These are phyloP conservation scores for Neurospora sp. DNA, from an alignment of 495 filamentous ascomycete genomes.

Conservation along the genomic window DNA sequence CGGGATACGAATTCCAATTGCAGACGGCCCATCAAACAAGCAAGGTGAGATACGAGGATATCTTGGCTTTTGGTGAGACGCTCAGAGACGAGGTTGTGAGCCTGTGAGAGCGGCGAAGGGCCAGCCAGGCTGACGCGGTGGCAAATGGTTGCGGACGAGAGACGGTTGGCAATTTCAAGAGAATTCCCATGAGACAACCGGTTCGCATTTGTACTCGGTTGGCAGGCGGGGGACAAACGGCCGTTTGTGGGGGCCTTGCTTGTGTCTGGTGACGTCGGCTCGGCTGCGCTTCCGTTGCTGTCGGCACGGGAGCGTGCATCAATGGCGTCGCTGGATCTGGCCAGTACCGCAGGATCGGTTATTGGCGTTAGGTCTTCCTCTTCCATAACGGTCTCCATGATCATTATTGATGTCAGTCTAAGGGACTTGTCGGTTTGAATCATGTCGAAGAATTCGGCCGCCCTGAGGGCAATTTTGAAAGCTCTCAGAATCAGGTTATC, in stretches of 20 bases:
- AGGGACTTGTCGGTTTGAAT: slow-evolving; percentile 59
- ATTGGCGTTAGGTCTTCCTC: slow-evolving; percentile 60
- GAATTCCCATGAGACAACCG: slow-evolving; percentile 28
- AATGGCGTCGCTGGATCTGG: slow-evolving; percentile 16
- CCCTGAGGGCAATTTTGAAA: slow-evolving; percentile 86
- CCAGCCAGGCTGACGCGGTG: slow-evolving; percentile 44
- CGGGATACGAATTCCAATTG: slow-evolving; percentile 84
- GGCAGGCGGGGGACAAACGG: slow-evolving; percentile 34
- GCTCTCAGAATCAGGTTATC: slow-evolving; percentile 91
- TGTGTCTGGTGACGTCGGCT: slow-evolving; percentile 16
- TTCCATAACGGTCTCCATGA: slow-evolving; percentile 54
- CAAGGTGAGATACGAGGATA: slow-evolving; percentile 75
- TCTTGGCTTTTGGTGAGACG: slow-evolving; percentile 73
- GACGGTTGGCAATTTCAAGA: slow-evolving; percentile 18
- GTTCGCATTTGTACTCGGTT: slow-evolving; percentile 24
- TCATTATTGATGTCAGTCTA: slow-evolving; percentile 39
- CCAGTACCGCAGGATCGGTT: slow-evolving; percentile 43
- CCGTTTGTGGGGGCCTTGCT: slow-evolving; percentile 25
- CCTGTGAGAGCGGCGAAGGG: slow-evolving; percentile 29
- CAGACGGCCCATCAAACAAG: slow-evolving; percentile 82
- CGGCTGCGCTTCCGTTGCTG: slow-evolving; percentile 19
- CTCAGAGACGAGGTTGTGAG: slow-evolving; percentile 44
- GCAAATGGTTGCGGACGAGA: slow-evolving; percentile 39
- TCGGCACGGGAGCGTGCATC: slow-evolving; percentile 30
- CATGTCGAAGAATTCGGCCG: slow-evolving; percentile 84